Base-by-base conservation (phyloP, 805 yeast species). In the Hanseniaspora jakobsenii region DNA sequence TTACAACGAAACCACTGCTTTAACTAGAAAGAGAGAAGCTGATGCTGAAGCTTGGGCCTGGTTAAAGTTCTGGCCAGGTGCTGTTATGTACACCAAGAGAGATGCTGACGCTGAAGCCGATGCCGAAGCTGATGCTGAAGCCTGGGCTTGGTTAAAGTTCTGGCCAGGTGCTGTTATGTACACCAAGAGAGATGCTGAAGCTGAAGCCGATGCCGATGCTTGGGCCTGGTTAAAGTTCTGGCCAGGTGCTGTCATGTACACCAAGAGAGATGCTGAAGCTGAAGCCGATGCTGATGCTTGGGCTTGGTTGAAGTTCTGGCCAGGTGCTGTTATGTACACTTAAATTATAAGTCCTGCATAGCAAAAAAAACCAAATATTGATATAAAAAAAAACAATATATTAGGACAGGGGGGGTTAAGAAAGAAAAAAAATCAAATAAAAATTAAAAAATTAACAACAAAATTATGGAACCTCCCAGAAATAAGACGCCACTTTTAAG, bases 221-320 rank as follows among this genome's bases (percentile, higher is more conserved):
- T 58, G 62, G 60, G 55, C 54, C 34, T 58, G 62, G 60, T 37
- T 58, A 23, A 41, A 48, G 16, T 44, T 58, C 30, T 44, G 36
- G 32, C 50, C 48, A 35, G 61, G 61, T 41, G 57, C 56, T 51
- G 59, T 59, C 26, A 39, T 56, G 47, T 51, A 50, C 49, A 29
- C 45, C 29, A 34, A 41, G 24, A 50, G 57, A 49, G 48, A 51
- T 10, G 53, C 55, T 14, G 52, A 51, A 9, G 53, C 56, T 14
- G 52, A 53, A 19, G 55, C 56, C 21, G 55, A 51, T 17, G 57
- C 57, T 27, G 50, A 49, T 7, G 55, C 59, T 19, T 55, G 59
- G 60, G 53, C 51, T 36, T 57, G 61, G 61, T 38, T 57, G 22
- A 39, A 48, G 16, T 44, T 57, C 29, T 43, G 32, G 30, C 50